Conservation (phyloP, 371 early-diverging fungal genomes). For the Lichtheimia hyalospora region DNA sequence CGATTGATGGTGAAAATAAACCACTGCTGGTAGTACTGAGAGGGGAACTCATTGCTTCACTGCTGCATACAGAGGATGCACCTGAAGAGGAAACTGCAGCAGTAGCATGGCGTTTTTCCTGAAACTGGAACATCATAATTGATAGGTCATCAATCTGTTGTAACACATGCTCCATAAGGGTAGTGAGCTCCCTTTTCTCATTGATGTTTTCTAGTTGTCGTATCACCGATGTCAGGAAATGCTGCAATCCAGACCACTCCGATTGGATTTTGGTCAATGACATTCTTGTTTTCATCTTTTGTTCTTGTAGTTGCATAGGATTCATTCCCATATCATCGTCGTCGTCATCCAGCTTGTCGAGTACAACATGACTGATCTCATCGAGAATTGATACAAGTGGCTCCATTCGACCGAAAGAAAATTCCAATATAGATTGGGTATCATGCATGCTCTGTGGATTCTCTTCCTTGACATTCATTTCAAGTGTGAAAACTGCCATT, state of each 20-base stretch:
- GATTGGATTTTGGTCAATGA: constrained; percentile 43
- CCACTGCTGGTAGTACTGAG: constrained; percentile 15
- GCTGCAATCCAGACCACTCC: constrained; percentile 50
- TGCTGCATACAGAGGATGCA: neutral
- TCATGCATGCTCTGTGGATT: constrained; percentile 24
- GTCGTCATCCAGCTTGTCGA: constrained; percentile 32
- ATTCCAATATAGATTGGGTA: constrained; percentile 37
- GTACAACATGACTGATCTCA: constrained; percentile 45
- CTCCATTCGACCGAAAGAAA: constrained; percentile 45
- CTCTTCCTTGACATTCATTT: constrained; percentile 44
- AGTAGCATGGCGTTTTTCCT: constrained; percentile 37
- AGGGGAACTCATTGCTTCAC: constrained; percentile 11
- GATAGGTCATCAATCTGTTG: constrained; percentile 41
- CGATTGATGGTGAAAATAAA: constrained; percentile 8
- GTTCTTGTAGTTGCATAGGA: neutral
- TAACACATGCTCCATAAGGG: constrained; percentile 27
- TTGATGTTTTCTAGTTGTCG: constrained; percentile 20
- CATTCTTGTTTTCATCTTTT: constrained; percentile 15
- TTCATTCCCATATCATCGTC: constrained; percentile 6
- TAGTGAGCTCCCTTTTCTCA: constrained; percentile 22
- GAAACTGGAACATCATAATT: constrained; percentile 41
- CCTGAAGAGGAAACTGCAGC: constrained; percentile 21
- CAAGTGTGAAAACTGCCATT: constrained; percentile 54
- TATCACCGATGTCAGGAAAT: constrained; percentile 39
- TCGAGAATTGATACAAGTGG: constrained; percentile 46